These are phyloP conservation scores for Lichtheimia corymbifera DNA, from an alignment of 371 early-diverging fungal species.

Conservation along the genomic window DNA sequence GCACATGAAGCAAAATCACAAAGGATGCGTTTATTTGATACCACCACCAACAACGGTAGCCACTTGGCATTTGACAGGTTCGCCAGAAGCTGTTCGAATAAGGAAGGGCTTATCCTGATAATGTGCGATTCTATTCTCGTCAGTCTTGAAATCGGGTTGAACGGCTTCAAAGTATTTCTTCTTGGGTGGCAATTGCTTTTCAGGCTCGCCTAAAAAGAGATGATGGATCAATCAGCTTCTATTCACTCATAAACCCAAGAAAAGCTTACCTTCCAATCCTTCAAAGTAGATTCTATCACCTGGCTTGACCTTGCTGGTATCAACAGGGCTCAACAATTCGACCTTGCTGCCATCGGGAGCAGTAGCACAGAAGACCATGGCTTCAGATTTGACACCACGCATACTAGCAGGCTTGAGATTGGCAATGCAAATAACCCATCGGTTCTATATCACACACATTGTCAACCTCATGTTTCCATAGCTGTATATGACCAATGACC, in stretches of 20 bases:
- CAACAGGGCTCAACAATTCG: constrained; percentile 89
- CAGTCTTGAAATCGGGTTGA: constrained; percentile 90
- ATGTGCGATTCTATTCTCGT: constrained; percentile 76
- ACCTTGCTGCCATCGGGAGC: constrained; percentile 83
- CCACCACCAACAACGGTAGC: constrained; percentile 69
- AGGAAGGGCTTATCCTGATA: constrained; percentile 64
- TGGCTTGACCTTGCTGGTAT: constrained; percentile 74
- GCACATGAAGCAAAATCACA: background rate
- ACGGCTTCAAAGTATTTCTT: constrained; percentile 97
- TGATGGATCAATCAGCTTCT: background rate
- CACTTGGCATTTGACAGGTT: constrained; percentile 55
- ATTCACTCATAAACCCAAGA: constrained; percentile 10
- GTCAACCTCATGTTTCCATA: background rate
- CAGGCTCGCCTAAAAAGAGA: constrained; percentile 59
- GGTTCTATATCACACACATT: constrained; percentile 21
- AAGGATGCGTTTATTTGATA: constrained; percentile 66
- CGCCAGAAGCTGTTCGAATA: constrained; percentile 61
- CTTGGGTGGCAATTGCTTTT: constrained; percentile 92
- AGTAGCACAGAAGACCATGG: constrained; percentile 94
- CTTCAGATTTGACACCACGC: constrained; percentile 93
- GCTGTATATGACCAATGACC: background rate
- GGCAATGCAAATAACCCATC: constrained; percentile 45
- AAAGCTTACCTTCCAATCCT: constrained; percentile 68
- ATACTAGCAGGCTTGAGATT: constrained; percentile 96
- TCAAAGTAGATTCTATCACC: constrained; percentile 92